These are phyloP conservation scores for Gynandropsis gynandra DNA, from an alignment of 345 rosid species.

Conservation along the genomic window DNA sequence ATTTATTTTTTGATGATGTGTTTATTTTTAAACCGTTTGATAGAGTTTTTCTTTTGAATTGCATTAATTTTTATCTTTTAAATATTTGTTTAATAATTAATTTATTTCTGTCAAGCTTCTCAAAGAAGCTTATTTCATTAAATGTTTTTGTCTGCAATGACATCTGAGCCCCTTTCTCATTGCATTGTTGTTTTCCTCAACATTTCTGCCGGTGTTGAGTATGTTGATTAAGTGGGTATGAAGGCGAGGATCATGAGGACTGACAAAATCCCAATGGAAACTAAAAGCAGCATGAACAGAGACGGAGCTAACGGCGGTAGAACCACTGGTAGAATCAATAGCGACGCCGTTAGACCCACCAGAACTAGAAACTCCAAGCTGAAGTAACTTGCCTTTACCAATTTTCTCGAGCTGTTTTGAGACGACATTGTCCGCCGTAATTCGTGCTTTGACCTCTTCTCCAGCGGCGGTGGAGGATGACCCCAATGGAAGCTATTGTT, in stretches of 20 bases:
- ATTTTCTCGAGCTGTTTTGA: slow-evolving; percentile 30
- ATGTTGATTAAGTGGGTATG: slow-evolving; percentile 58
- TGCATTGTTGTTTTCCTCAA: too few species aligned
- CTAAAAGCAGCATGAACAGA: slow-evolving; percentile 63
- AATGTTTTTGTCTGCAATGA: too few species aligned
- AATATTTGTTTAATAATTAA: too few species aligned
- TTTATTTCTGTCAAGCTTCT: too few species aligned
- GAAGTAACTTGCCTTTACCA: slow-evolving; percentile 44
- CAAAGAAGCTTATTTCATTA: too few species aligned
- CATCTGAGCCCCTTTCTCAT: too few species aligned
- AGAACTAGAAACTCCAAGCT: slow-evolving; percentile 54
- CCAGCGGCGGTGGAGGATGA: slow-evolving; percentile 12
- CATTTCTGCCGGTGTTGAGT: too few species aligned
- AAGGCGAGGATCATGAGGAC: slow-evolving; percentile 68
- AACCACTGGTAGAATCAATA: slow-evolving; percentile 65
- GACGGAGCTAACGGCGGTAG: slow-evolving; percentile 87
- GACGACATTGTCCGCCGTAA: slow-evolving; percentile 24
- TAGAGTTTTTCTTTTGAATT: too few species aligned
- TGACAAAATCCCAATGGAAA: slow-evolving; percentile 60
- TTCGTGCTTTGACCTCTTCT: slow-evolving; percentile 25
- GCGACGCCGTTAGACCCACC: slow-evolving; percentile 52
- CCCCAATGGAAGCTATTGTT: slow-evolving; percentile 8
- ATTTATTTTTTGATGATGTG: too few species aligned
- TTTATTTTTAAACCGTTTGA: too few species aligned
- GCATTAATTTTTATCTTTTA: too few species aligned